Evolutionary conservation across 257 asterid species (phyloP).

Genomic region (Thymus quinquecostatus): DNA sequence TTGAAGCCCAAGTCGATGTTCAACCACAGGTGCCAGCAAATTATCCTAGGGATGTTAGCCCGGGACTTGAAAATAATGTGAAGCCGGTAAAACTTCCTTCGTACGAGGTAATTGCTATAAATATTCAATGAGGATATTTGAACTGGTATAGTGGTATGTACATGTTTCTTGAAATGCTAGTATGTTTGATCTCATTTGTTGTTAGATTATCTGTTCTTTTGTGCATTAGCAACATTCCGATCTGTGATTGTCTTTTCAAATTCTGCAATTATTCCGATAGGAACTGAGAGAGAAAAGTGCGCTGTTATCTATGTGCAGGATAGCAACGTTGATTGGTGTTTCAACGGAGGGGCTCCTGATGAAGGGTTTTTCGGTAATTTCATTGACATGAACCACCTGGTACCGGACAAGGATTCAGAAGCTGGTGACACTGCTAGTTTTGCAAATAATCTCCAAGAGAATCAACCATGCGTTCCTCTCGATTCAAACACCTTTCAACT

Average conservation of each 20-base stretch:
- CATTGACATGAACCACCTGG: conserved; percentile 54
- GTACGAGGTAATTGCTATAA: conserved; percentile 54
- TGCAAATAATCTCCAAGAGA: conserved; percentile 48
- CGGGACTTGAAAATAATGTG: conserved; percentile 30
- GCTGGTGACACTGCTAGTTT: conserved; percentile 41
- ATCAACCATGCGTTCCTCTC: conserved; percentile 40
- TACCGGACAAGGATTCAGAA: conserved; percentile 72
- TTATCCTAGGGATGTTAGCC: conserved; percentile 36
- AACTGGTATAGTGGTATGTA: background rate
- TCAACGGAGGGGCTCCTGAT: conserved; percentile 43
- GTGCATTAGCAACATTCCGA: background rate
- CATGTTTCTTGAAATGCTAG: background rate
- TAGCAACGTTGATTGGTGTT: conserved; percentile 41
- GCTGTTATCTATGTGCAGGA: conserved; percentile 49
- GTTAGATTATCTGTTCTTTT: background rate
- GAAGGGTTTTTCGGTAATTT: conserved; percentile 48
- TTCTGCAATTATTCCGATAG: background rate
- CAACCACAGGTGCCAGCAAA: conserved; percentile 44
- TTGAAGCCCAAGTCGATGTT: conserved; percentile 40
- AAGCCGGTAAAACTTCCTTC: conserved; percentile 47
- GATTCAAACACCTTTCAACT: conserved; percentile 40
- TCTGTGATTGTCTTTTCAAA: too few species aligned
- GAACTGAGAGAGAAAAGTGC: background rate
- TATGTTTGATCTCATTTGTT: background rate
- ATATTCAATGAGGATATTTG: background rate